Evolutionary conservation across 129 eudicot genomes (phyloP).

Genomic region (Deinandra increscens): DNA sequence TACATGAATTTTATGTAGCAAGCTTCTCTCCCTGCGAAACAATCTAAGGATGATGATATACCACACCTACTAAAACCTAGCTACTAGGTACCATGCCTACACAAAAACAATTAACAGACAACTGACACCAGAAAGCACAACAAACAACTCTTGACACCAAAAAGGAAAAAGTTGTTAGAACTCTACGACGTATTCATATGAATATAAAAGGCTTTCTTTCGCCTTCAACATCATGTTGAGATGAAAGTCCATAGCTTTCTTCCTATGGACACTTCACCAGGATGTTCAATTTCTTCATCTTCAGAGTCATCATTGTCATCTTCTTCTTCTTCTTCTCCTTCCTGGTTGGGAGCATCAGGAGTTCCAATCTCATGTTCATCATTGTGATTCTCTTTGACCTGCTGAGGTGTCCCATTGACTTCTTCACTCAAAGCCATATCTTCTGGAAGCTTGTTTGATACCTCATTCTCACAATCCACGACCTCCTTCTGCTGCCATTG

Average conservation of each 20-base stretch:
- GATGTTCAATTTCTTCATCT: constrained; percentile 72
- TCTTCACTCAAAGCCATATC: constrained; percentile 65
- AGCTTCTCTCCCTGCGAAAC: constrained; percentile 21
- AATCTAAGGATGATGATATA: constrained; percentile 26
- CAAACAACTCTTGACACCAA: constrained; percentile 34
- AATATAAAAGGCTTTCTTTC: not conserved
- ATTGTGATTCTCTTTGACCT: constrained; percentile 31
- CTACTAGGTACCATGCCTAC: constrained; percentile 19
- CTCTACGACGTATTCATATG: constrained; percentile 37
- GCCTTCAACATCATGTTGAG: constrained; percentile 50
- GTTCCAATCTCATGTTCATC: constrained; percentile 35
- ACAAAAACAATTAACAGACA: constrained; percentile 21
- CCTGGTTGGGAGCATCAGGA: constrained; percentile 14
- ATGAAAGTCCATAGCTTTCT: constrained; percentile 93
- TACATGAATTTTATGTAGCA: constrained; percentile 17
- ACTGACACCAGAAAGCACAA: constrained; percentile 11
- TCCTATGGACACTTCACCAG: constrained; percentile 94
- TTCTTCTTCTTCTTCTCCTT: constrained; percentile 18
- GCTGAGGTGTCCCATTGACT: constrained; percentile 66
- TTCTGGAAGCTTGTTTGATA: constrained; percentile 27
- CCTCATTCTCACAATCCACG: constrained; percentile 32
- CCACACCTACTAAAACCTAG: constrained; percentile 31
- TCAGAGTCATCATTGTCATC: constrained; percentile 37
- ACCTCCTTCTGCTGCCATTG: constrained; percentile 31
- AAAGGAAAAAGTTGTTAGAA: constrained; percentile 38